Conservation (phyloP, 345 rosid genomes). For the Odontarrhena argentea region DNA sequence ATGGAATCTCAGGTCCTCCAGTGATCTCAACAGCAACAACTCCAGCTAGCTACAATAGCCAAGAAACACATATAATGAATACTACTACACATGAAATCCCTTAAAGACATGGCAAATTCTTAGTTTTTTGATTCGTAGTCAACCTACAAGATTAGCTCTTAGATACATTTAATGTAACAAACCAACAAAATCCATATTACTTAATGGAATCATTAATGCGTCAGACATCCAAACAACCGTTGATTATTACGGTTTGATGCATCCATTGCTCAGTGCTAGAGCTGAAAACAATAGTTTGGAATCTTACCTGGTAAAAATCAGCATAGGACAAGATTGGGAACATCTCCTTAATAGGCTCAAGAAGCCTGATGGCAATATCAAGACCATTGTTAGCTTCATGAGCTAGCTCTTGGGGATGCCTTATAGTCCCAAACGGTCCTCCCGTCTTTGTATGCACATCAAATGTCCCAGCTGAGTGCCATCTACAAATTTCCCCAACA, state of each 20-base stretch:
- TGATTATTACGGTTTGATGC: conserved; percentile 2
- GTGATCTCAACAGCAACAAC: conserved; percentile 81
- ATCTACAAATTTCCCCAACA: conserved; percentile 44
- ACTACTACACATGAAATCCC: neutral
- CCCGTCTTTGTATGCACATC: conserved; percentile 73
- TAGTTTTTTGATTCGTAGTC: too few species aligned
- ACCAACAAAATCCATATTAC: neutral
- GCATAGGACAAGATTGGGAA: conserved; percentile 74
- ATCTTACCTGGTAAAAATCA: conserved; percentile 70
- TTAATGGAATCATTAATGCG: neutral
- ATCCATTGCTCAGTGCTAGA: neutral
- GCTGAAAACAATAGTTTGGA: neutral
- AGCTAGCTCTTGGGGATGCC: conserved; percentile 63
- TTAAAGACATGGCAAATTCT: neutral
- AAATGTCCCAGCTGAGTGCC: conserved; percentile 95
- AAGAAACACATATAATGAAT: neutral
- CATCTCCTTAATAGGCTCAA: conserved; percentile 70
- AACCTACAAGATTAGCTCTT: neutral
- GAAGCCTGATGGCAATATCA: conserved; percentile 77
- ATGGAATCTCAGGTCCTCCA: conserved; percentile 92
- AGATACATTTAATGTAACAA: too few species aligned
- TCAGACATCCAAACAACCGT: neutral
- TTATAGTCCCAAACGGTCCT: conserved; percentile 93
- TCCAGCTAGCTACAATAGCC: conserved; percentile 66
- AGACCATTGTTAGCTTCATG: conserved; percentile 87